Conservation (phyloP, 768 basidiomycete genomes). For the Pulveroboletus sp. region DNA sequence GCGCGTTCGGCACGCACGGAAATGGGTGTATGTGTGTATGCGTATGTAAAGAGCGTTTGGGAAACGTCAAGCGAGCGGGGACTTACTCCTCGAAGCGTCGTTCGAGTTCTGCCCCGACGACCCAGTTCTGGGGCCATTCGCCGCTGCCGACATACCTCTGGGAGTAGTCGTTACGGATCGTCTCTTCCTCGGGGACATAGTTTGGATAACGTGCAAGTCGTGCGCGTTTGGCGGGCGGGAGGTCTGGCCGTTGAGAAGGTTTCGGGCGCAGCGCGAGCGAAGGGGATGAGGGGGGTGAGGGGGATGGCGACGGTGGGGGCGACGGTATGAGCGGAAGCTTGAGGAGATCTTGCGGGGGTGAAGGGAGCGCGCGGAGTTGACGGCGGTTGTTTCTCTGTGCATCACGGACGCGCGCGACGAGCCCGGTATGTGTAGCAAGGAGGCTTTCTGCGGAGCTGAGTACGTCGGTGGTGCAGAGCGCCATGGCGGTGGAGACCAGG, state of each 20-base stretch:
- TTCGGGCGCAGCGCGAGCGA: constrained; percentile 30
- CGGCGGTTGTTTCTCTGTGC: constrained; percentile 55
- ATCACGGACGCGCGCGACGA: constrained; percentile 51
- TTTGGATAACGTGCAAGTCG: constrained; percentile 67
- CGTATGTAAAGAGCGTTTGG: not conserved
- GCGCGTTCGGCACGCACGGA: not conserved
- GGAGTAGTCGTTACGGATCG: constrained; percentile 92
- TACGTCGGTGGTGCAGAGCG: constrained; percentile 39
- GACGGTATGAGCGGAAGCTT: constrained; percentile 56
- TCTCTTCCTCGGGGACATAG: constrained; percentile 92
- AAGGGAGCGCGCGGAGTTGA: constrained; percentile 49
- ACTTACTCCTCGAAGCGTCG: constrained; percentile 91
- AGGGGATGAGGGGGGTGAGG: constrained; percentile 48
- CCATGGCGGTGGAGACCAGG: constrained; percentile 4
- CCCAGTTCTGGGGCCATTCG: constrained; percentile 92
- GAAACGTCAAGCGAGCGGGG: not conserved
- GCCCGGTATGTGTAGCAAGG: constrained; percentile 54
- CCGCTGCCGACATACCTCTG: constrained; percentile 87
- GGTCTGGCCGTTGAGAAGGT: constrained; percentile 40
- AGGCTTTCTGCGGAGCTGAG: constrained; percentile 60
- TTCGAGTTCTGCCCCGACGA: constrained; percentile 84
- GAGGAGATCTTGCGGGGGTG: constrained; percentile 52
- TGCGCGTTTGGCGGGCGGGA: constrained; percentile 70
- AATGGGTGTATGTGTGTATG: not conserved
- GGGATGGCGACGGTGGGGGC: constrained; percentile 46